Conservation (phyloP, 129 eudicot species). For the Sambucus nigra region DNA sequence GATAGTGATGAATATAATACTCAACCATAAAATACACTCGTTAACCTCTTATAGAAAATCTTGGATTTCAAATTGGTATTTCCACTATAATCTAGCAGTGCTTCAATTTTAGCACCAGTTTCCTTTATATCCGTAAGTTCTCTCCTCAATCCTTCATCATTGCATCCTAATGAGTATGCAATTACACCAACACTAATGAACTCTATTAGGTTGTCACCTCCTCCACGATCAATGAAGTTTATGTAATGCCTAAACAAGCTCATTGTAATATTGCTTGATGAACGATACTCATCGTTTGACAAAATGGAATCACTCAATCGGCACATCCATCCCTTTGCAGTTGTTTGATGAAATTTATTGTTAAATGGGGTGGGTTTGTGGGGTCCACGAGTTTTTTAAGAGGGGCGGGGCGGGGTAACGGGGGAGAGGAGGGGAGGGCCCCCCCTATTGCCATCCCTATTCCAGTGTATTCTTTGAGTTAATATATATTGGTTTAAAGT, state of each 20-base stretch:
- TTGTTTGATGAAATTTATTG: too few relatives aligned
- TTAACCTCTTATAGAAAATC: slow-evolving; percentile 70
- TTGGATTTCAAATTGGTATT: slow-evolving; percentile 62
- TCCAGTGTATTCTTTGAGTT: too few relatives aligned
- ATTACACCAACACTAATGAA: slow-evolving; percentile 93
- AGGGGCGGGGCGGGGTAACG: too few relatives aligned
- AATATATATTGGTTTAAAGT: too few relatives aligned
- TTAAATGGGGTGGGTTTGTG: too few relatives aligned
- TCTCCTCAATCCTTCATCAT: slow-evolving; percentile 70
- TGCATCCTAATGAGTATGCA: slow-evolving; percentile 90
- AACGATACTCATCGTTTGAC: slow-evolving; percentile 81
- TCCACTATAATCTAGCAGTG: slow-evolving; percentile 63
- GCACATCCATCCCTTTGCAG: too few relatives aligned
- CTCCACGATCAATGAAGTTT: slow-evolving; percentile 75
- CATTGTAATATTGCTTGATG: slow-evolving; percentile 87
- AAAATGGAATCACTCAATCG: slow-evolving; percentile 53
- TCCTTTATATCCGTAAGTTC: slow-evolving; percentile 79
- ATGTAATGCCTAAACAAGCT: slow-evolving; percentile 78
- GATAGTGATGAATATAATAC: slow-evolving; percentile 86
- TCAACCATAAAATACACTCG: slow-evolving; percentile 94
- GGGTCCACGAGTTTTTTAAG: too few relatives aligned
- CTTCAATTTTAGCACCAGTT: slow-evolving; percentile 66
- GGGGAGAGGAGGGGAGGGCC: too few relatives aligned
- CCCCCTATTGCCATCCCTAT: too few relatives aligned
- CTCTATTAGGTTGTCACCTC: slow-evolving; percentile 87